Conservation (phyloP, 345 rosid genomes). For the Salix suchowensis region DNA sequence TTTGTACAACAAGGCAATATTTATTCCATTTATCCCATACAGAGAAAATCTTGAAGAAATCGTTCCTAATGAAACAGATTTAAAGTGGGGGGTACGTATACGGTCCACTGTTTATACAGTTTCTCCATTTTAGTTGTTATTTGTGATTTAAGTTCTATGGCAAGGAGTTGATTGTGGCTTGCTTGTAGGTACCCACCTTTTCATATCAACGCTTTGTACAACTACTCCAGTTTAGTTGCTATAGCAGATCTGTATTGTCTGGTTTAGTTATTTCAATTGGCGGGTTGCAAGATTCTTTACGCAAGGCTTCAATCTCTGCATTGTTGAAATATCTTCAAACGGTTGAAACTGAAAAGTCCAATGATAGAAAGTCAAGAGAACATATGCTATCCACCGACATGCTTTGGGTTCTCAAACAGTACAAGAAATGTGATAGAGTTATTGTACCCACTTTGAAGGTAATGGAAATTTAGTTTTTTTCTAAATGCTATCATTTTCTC, state of each 20-base stretch:
- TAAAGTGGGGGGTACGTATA: constrained; percentile 73
- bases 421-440: constrained; percentile 73
- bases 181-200: constrained; percentile 70
- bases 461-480: constrained; percentile 4
- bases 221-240: constrained; percentile 55
- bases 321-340: constrained; percentile 63
- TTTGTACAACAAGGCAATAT: constrained; percentile 47
- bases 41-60: constrained; percentile 70
- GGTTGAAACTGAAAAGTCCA: constrained; percentile 34
- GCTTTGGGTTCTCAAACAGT: constrained; percentile 73
- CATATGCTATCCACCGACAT: constrained; percentile 49
- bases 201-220: constrained; percentile 78
- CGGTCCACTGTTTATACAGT: neutral
- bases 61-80: constrained; percentile 45
- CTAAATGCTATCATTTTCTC: neutral
- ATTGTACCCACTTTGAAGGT: constrained; percentile 86
- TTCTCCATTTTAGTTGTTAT: constrained; percentile 13
- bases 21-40: constrained; percentile 58
- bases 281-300: constrained; percentile 85
- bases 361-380: constrained; percentile 43
- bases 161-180: constrained; percentile 11
- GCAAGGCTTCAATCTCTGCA: constrained; percentile 61
- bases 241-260: constrained; percentile 61
- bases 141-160: constrained; percentile 9
- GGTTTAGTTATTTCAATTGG: constrained; percentile 88